Base-by-base conservation (phyloP, 306 rosid genomes). In the Astragalus glycyphyllos region DNA sequence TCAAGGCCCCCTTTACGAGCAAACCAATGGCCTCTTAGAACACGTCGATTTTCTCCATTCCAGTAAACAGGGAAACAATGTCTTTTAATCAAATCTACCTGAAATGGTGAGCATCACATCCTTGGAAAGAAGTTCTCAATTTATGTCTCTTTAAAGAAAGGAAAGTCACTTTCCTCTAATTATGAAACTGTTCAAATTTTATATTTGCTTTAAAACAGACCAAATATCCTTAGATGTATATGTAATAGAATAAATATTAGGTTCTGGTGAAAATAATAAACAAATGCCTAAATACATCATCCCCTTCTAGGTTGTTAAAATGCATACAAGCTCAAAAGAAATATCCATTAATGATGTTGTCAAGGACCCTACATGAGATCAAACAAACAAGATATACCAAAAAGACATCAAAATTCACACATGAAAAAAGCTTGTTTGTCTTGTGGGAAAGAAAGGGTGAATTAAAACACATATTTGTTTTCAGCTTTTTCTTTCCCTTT, bases 1-100 rank as follows among this genome's bases (percentile, higher is more conserved):
- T 91, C 97, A 12, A 88, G 87, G 12, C 98, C 98, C 65, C 96
- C 99, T 81, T 95, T 91, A 80, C 85, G 86, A 53, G 99, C 96
- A 83, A 91, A 95, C 99, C 99, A 95, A 74, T 95, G 99, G 66
- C 99, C 99, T 76, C 99, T 84, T 41, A 95, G 85, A 67, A 91
- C 97, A 50, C 99, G 96, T 31, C 92, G 86, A 81, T 95, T 89
- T 83, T 95, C 99, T 77, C 97, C 99, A 77, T 80, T 77, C 99
- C 99, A 95, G 69, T 95, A 95, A 67, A 95, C 99, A 77, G 99
- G 97, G 83, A 95, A 95, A 79, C 88, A 91, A 65, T 85, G 86
- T 74, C 99, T 84, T 60, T 74, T 82, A 69, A 63, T 71, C 84
- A 95, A 82, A 81, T 95, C 99, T 67, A 89, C 99, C 98, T 92